Percentiles rank a stretch among this genome's conserved stretches.
Evolutionary conservation across 495 filamentous ascomycete genomes (phyloP).

Genomic region (Neurospora sp.): DNA sequence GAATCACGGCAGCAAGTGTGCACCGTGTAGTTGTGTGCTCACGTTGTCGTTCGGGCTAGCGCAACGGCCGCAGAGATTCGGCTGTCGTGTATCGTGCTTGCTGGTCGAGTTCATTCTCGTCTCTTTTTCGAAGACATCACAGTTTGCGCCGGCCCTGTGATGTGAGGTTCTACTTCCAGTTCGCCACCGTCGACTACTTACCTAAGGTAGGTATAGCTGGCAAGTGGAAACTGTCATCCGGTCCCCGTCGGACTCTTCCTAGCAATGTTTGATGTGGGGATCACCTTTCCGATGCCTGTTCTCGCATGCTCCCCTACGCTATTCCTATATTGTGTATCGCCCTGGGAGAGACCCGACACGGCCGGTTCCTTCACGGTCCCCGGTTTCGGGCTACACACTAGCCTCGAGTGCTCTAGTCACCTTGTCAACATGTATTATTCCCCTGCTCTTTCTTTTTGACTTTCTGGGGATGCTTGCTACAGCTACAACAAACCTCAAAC

Average conservation of each 20-base stretch:
- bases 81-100: neutral
- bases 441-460: neutral
- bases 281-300: neutral
- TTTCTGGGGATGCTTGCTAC: neutral
- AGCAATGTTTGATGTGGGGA: neutral
- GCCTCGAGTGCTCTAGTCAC: neutral
- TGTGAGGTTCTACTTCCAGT: neutral
- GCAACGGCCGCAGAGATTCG: neutral
- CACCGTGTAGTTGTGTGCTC: neutral
- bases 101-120: neutral
- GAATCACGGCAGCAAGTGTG: neutral
- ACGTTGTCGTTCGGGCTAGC: neutral
- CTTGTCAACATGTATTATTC: neutral
- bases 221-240: neutral
- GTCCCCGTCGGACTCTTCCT: neutral
- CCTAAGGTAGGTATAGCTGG: neutral
- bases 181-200: neutral
- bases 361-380: neutral
- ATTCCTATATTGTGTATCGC: neutral
- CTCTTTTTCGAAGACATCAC: neutral
- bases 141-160: neutral
- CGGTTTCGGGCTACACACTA: neutral
- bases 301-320: neutral
- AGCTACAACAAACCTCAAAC: neutral
- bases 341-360: neutral